phyloP scores from a whole-genome alignment of 305 asterid genomes.

The Rubia balearica region DNA sequence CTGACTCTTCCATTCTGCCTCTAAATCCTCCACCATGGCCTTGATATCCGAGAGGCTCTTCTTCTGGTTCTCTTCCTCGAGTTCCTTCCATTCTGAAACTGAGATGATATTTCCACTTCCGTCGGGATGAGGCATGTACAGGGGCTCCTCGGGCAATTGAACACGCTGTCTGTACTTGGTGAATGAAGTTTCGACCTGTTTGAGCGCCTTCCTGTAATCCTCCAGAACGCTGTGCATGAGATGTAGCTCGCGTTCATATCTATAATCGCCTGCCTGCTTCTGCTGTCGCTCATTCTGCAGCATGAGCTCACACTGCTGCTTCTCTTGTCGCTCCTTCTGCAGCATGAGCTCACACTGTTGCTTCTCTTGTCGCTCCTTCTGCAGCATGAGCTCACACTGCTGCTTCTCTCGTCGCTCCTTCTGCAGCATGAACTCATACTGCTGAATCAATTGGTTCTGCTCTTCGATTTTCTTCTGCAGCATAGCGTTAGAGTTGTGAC shows the following conservation, averaged over 20 bases:
- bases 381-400: not conserved
- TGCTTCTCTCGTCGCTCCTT: not conserved
- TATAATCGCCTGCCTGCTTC: not conserved
- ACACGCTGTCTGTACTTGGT: not conserved
- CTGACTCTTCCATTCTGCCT: not conserved
- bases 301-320: not conserved
- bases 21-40: slow-evolving; percentile 1
- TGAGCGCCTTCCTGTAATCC: slow-evolving; percentile 4
- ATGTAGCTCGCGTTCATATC: slow-evolving; percentile 5
- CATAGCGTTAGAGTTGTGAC: not conserved
- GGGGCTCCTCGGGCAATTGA: slow-evolving; percentile 12
- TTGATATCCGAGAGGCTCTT: not conserved
- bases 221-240: not conserved
- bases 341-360: not conserved
- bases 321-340: not conserved
- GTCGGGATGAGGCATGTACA: slow-evolving; percentile 13
- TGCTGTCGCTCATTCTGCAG: not conserved
- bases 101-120: slow-evolving; percentile 11
- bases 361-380: not conserved
- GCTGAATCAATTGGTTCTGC: not conserved
- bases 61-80: not conserved
- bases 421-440: not conserved
- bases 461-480: slow-evolving; percentile 9
- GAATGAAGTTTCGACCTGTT: not conserved
- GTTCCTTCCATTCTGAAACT: not conserved